Evolutionary conservation across 2,329 filamentous ascomycete species (phyloP).

Genomic region (Stagonosporopsis rhizophila): DNA sequence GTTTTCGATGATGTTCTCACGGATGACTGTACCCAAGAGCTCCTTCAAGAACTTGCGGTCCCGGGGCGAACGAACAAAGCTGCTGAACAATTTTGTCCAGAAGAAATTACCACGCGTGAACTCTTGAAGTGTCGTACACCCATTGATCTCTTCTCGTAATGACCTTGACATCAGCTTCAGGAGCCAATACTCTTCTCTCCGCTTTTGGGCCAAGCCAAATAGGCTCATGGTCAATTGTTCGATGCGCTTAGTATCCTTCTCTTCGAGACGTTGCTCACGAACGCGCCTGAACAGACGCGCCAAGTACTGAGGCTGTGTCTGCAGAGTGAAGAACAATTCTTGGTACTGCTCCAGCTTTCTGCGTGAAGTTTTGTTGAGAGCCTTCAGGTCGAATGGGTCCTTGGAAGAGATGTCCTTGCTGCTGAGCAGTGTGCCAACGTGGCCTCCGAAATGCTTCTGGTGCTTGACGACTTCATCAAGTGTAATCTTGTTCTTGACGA

Average conservation of each 20-base stretch:
- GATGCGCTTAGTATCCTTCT: conserved; percentile 91
- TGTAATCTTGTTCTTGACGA: conserved; percentile 99
- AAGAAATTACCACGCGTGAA: conserved; percentile 91
- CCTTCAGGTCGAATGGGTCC: conserved; percentile 95
- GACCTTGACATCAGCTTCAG: conserved; percentile 85
- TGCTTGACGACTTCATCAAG: conserved; percentile 97
- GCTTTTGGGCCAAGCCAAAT: conserved; percentile 96
- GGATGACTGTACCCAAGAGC: conserved; percentile 81
- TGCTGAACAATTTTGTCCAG: conserved; percentile 84
- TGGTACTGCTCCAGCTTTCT: conserved; percentile 97
- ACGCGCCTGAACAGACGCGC: conserved; percentile 85
- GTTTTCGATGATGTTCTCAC: conserved; percentile 92
- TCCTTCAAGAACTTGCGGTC: conserved; percentile 93
- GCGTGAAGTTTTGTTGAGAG: conserved; percentile 93
- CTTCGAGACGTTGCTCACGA: conserved; percentile 81
- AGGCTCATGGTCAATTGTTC: conserved; percentile 95
- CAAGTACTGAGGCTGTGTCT: conserved; percentile 95
- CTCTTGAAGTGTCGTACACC: conserved; percentile 76
- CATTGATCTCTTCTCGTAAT: conserved; percentile 84
- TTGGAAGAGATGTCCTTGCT: conserved; percentile 88
- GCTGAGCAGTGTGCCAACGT: conserved; percentile 81
- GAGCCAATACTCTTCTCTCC: conserved; percentile 94
- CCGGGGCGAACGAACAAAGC: conserved; percentile 88
- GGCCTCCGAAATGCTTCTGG: conserved; percentile 93
- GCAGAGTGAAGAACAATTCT: conserved; percentile 94